Conservation (phyloP, 495 filamentous ascomycete species). For the Trichoderma asperelloides region DNA sequence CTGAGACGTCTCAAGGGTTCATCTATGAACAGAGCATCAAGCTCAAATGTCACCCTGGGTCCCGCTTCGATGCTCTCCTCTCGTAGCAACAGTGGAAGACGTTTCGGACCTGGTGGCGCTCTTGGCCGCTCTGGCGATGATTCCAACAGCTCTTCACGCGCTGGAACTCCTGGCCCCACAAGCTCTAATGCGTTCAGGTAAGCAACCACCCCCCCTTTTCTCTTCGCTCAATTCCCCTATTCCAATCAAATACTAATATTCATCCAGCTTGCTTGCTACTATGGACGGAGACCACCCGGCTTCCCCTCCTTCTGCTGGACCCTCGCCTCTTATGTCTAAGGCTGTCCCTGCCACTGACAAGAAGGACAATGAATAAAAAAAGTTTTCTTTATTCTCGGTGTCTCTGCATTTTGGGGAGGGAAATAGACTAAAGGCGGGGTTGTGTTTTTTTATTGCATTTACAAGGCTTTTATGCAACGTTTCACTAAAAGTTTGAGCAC, state of each 20-base stretch:
- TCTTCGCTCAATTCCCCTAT: constrained; percentile 14
- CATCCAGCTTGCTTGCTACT: constrained; percentile 39
- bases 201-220: constrained; percentile 22
- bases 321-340: constrained; percentile 50
- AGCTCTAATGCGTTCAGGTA: constrained; percentile 86
- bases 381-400: constrained; percentile 12
- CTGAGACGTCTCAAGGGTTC: constrained; percentile 62
- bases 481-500: constrained; percentile 8
- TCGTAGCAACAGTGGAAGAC: constrained; percentile 72
- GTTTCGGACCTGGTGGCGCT: constrained; percentile 54
- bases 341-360: constrained; percentile 48
- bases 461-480: constrained; percentile 22
- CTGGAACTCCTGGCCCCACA: constrained; percentile 72
- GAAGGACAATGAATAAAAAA: constrained; percentile 34
- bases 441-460: constrained; percentile 34
- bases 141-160: constrained; percentile 66
- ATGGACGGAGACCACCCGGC: constrained; percentile 44
- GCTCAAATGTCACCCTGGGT: constrained; percentile 60
- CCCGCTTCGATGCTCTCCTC: constrained; percentile 70
- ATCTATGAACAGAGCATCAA: constrained; percentile 42
- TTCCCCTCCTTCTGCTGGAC: constrained; percentile 57
- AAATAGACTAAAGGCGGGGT: constrained; percentile 27
- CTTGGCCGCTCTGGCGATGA: constrained; percentile 67
- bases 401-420: constrained; percentile 22
- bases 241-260: constrained; percentile 16